Evolutionary conservation across 306 rosid species (phyloP).

Genomic region (Vigna trinervia): DNA sequence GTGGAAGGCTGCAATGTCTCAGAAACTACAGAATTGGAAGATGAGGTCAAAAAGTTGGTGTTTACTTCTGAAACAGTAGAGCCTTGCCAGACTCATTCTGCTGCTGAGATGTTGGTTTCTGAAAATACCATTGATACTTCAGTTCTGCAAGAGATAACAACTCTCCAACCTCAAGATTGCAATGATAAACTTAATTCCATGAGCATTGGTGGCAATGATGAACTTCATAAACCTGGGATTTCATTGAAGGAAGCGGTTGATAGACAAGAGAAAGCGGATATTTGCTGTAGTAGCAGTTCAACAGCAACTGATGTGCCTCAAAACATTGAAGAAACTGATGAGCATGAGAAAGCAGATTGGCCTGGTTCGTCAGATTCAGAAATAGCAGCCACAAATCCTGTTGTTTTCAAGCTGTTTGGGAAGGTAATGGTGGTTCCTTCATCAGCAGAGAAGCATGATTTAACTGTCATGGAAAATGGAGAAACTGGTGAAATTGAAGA

Average conservation of each 20-base stretch:
- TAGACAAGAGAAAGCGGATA: conserved; percentile 53
- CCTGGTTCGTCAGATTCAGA: conserved; percentile 58
- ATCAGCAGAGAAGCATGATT: conserved; percentile 46
- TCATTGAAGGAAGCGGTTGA: conserved; percentile 37
- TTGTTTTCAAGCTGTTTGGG: conserved; percentile 84
- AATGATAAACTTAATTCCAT: too few relatives aligned
- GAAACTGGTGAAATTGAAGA: conserved; percentile 40
- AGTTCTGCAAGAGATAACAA: conserved; percentile 45
- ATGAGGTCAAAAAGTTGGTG: background rate
- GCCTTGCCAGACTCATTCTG: background rate
- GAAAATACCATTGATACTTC: conserved; percentile 41
- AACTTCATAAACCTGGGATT: background rate
- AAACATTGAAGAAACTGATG: conserved; percentile 46
- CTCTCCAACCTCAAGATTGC: conserved; percentile 34
- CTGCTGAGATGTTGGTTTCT: too few relatives aligned
- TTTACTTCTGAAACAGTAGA: background rate
- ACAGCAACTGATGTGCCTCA: conserved; percentile 53
- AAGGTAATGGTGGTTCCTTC: conserved; percentile 67
- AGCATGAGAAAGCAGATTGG: background rate
- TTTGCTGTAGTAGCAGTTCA: conserved; percentile 50
- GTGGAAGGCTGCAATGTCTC: conserved; percentile 47
- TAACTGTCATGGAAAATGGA: conserved; percentile 49
- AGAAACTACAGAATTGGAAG: conserved; percentile 1
- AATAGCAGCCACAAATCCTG: conserved; percentile 52
- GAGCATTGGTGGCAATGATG: too few relatives aligned